These are phyloP conservation scores for Diaporthe australafricana DNA, from an alignment of 2,329 filamentous ascomycete genomes.

Conservation along the genomic window DNA sequence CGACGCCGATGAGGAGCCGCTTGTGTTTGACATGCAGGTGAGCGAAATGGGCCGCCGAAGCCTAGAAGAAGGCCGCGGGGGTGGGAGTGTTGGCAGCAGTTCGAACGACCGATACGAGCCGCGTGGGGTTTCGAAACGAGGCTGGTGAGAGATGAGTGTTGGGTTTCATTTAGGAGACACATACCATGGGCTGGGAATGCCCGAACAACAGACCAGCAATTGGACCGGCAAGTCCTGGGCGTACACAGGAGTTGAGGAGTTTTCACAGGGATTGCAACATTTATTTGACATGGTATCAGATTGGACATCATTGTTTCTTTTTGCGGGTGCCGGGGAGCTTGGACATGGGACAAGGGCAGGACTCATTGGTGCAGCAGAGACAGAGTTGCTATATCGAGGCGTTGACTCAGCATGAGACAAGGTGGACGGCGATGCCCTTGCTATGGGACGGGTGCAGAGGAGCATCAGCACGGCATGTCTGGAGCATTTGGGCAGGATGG, in stretches of 20 bases:
- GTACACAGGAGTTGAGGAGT: slow-evolving; percentile 21
- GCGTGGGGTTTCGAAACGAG: slow-evolving; percentile 33
- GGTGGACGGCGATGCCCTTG: not conserved
- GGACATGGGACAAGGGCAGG: not conserved
- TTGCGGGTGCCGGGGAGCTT: slow-evolving; percentile 10
- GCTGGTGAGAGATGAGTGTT: slow-evolving; percentile 26
- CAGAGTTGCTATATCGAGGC: slow-evolving; percentile 2
- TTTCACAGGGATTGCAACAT: not conserved
- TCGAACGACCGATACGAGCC: slow-evolving; percentile 35
- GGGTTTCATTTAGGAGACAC: not conserved
- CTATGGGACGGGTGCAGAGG: not conserved
- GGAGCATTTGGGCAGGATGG: not conserved
- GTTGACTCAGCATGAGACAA: slow-evolving; percentile 9
- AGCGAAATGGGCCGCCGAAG: slow-evolving; percentile 37
- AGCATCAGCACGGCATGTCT: not conserved
- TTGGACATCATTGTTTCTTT: slow-evolving; percentile 29
- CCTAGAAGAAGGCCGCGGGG: slow-evolving; percentile 36
- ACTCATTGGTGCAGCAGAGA: not conserved
- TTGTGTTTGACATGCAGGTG: slow-evolving; percentile 38
- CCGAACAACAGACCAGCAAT: not conserved
- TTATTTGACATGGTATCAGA: slow-evolving; percentile 29
- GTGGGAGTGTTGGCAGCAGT: slow-evolving; percentile 36
- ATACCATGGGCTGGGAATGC: not conserved
- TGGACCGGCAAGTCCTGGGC: not conserved
- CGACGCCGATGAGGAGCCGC: slow-evolving; percentile 44